Evolutionary conservation across 495 filamentous ascomycete genomes (phyloP).

Genomic region (Penicillium cataractarum): DNA sequence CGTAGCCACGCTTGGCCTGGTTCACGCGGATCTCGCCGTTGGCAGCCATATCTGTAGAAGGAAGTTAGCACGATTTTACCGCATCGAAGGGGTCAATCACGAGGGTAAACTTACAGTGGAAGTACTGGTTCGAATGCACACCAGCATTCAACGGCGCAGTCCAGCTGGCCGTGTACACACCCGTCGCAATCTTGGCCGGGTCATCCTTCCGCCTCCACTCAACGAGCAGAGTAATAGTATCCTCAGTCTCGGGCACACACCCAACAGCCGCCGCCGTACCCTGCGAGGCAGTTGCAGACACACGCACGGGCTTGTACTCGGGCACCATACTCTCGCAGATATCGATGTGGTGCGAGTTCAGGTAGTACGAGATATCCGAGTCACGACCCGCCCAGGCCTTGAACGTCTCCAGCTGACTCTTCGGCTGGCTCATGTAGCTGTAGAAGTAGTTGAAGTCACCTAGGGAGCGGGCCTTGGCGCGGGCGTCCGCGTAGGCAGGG

Average conservation of each 20-base stretch:
- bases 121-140: constrained; percentile 94
- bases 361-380: constrained; percentile 91
- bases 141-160: constrained; percentile 90
- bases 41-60: constrained; percentile 65
- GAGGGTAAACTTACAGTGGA: constrained; percentile 63
- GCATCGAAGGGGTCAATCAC: not conserved
- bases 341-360: constrained; percentile 93
- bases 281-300: constrained; percentile 74
- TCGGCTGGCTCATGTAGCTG: constrained; percentile 95
- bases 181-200: constrained; percentile 70
- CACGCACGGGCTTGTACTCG: constrained; percentile 75
- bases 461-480: constrained; percentile 67
- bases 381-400: constrained; percentile 93
- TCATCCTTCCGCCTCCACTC: constrained; percentile 80
- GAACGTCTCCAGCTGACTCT: constrained; percentile 91
- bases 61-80: not conserved
- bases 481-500: constrained; percentile 86
- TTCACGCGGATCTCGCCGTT: constrained; percentile 86
- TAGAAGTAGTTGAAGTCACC: constrained; percentile 99
- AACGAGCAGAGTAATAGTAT: constrained; percentile 88
- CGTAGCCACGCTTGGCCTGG: constrained; percentile 93
- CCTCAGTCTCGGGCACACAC: constrained; percentile 79
- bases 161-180: constrained; percentile 95
- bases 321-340: constrained; percentile 89
- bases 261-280: constrained; percentile 75